Base-by-base conservation (phyloP, 1,139 yeast species). In the Blastobotrys ciferrii region DNA sequence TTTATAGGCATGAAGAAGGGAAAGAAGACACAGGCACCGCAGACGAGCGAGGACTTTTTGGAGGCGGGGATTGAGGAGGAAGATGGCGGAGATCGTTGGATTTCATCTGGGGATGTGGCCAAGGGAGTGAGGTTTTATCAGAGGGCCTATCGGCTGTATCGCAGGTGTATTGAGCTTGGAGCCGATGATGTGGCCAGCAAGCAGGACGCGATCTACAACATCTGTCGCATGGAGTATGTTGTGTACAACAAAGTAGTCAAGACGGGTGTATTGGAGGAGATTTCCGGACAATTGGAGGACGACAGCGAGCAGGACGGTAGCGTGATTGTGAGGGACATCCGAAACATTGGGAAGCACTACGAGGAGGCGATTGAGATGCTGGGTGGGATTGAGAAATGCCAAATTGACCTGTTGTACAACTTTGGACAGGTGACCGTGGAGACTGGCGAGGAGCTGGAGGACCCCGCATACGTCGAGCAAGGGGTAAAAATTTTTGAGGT, bases 41-140 rank as follows among this genome's bases (percentile, higher is more conserved):
- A 41, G 32, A 59, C 62, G 11, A 57, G 60, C 3, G 55, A 50
- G 37, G 66, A 62, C 23, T 58, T 51, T 46, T 49, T 60, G 18
- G 63, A 59, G 15, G 53, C 53, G 4, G 66, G 65, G 2, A 56
- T 57, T 3, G 56, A 54, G 7, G 62, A 58, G 41, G 67, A 62
- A 35, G 67, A 60, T 39, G 55, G 55, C 33, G 67, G 66, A 13
- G 66, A 62, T 47, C 57, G 67, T 33, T 63, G 67, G 67, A 50
- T 60, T 19, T 53, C 52, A n/a, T 58, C 64, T 2, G 60, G 62
- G 2, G 67, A 63, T 49, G 49, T 55, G n/a, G 57, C 64, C 32
- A 63, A 63, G 48, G 66, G 61, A 1, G 53, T 62, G 13, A 49
- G 67, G 46, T 63, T 63, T 49, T 63, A 61, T 43, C 60, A 58